Evolutionary conservation across 2,329 filamentous ascomycete species (phyloP).

Genomic region (Colletotrichum sublineola): DNA sequence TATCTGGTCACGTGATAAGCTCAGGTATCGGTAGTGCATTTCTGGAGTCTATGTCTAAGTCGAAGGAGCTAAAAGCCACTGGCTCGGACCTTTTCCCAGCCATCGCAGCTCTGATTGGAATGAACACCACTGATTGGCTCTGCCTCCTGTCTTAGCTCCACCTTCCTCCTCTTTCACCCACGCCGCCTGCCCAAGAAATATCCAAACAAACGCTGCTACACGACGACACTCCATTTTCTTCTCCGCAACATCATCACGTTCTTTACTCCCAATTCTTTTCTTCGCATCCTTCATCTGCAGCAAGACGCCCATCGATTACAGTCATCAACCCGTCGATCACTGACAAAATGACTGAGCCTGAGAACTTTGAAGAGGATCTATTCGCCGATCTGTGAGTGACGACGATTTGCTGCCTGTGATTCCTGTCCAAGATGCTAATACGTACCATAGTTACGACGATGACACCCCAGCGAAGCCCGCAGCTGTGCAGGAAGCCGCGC

Average conservation of each 20-base stretch:
- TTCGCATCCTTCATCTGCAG: conserved; percentile 11
- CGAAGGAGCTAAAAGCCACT: neutral
- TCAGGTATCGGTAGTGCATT: neutral
- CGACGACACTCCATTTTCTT: conserved; percentile 17
- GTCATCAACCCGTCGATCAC: neutral
- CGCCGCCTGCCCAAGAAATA: conserved; percentile 38
- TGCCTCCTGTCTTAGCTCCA: conserved; percentile 26
- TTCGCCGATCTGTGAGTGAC: conserved; percentile 89
- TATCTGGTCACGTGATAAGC: conserved; percentile 17
- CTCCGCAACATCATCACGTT: conserved; percentile 21
- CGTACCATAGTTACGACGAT: conserved; percentile 72
- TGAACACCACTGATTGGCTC: conserved; percentile 34
- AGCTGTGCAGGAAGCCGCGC: conserved; percentile 50
- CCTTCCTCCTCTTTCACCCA: conserved; percentile 32
- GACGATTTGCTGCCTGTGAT: conserved; percentile 43
- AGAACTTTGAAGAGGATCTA: conserved; percentile 92
- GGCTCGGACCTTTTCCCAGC: conserved; percentile 20
- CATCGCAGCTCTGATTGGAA: conserved; percentile 39
- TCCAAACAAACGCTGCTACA: conserved; percentile 33
- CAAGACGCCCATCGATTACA: neutral
- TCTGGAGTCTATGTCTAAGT: neutral
- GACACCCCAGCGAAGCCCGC: conserved; percentile 63
- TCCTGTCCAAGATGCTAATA: conserved; percentile 15
- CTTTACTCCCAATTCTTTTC: conserved; percentile 26
- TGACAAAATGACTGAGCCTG: conserved; percentile 79